Base-by-base conservation (phyloP, 1,284 basidiomycete species). In the Ustilago trichophora region DNA sequence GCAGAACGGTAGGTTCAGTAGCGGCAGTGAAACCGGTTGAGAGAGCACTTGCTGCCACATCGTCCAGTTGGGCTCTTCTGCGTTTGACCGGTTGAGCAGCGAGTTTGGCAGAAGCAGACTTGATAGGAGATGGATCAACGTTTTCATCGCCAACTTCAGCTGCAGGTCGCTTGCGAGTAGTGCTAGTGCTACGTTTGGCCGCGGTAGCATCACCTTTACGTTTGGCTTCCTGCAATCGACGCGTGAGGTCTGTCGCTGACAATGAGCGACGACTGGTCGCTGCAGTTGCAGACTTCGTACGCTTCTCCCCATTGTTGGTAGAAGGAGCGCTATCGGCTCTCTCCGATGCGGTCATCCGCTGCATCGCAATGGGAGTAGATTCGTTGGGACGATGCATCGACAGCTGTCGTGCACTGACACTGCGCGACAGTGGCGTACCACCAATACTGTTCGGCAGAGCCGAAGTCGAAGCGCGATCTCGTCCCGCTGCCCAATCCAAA, bases 401-500 rank as follows among this genome's bases (percentile, higher is more conserved):
- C 48, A 60, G 35, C 45, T 67, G 64, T 16, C 53, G 49, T 6
- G 49, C 54, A 36, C 58, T 68, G 36, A 58, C 65, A 35, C 65
- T 68, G 4, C 65, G 57, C 18, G 65, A 68, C 15, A 69, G 40
- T 6, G 53, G 60, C 7, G 62, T 70, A 10, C 62, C 62, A 9
- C 50, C 53, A 25, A 59, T 55, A 19, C 67, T 60, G 22, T 43
- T 58, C 31, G 67, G 57, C 22, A 70, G 37, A 13, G 67, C 67
- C 36, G 52, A 40, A 5, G 67, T 70, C 4, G 44, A 47, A 10
- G 67, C 56, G 18, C 64, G 58, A 44, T 73, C 63, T 37, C 74
- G 62, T 12, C 64, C 74, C 8, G 74, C 65, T 22, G 72, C 74
- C 63, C 65, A 67, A n/a, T 76, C 74, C 24, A 76, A 44, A 38